Percentiles rank a stretch among this genome's conserved stretches.
phyloP scores from a whole-genome alignment of 306 rosid species.

The Pyrus betulifolia region DNA sequence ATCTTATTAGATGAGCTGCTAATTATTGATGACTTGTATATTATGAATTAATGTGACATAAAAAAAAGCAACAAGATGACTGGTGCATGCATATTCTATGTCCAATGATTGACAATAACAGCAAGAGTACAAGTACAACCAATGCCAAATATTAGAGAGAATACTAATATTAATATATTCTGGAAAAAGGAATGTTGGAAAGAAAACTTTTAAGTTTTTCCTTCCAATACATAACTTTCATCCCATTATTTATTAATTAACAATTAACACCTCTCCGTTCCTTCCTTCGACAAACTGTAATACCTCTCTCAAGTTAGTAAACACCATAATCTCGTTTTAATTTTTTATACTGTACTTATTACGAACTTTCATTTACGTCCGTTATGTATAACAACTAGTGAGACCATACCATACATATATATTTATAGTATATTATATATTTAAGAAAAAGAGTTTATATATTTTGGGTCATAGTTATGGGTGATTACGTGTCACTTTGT shows the following conservation, averaged over 20 bases:
- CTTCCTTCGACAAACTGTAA: background rate
- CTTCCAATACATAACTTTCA: background rate
- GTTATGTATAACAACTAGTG: too few relatives aligned
- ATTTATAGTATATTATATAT: too few relatives aligned
- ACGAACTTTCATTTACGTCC: background rate
- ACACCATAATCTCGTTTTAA: background rate
- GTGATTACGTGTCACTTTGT: background rate
- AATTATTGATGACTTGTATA: background rate
- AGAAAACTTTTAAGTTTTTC: background rate
- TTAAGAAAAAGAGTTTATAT: too few relatives aligned
- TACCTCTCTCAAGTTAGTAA: background rate
- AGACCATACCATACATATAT: too few relatives aligned
- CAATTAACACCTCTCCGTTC: background rate
- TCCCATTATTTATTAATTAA: background rate
- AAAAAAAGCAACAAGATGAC: background rate
- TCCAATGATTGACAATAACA: conserved; percentile 15
- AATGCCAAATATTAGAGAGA: background rate
- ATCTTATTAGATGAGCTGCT: background rate
- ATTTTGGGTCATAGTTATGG: too few relatives aligned
- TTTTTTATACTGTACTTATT: background rate
- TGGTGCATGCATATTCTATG: conserved; percentile 11
- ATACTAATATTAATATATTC: background rate
- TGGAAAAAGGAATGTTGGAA: background rate
- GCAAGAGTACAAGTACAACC: conserved; percentile 6
- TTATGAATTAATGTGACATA: background rate